Base-by-base conservation (phyloP, 257 asterid genomes). In the Verbascum thapsus region DNA sequence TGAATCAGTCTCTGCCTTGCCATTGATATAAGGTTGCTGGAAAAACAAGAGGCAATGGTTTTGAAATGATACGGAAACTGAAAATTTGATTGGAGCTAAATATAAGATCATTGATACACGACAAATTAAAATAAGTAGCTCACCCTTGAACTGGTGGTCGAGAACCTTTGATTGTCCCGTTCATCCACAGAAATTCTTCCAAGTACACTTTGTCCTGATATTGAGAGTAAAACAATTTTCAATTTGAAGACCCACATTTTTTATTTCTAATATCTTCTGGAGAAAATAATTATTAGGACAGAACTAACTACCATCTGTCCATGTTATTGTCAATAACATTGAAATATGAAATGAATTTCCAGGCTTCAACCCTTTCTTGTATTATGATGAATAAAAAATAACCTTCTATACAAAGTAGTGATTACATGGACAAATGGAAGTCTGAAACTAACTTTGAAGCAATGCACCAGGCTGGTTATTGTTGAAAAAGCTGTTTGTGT, bases 1-100 rank as follows among this genome's bases (percentile, higher is more conserved):
- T 44, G 74, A 51, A 58, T 74, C 87, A 68, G 70, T 51, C 66
- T 87, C 81, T 58, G 70, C 63, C 87, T 75, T 84, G 86, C 92
- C 96, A 72, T 87, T 85, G 45, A 74, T 30, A 76, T 81, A 87
- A 55, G 86, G 81, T 75, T 76, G 95, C 97, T 90, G 87, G 67
- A 75, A 68, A 78, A 76, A 61, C 57, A 70, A 37, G 12, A 19
- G 58, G 57, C 66, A 44, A 48, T 44, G 66, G 55, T 23, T 62
- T 62, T 68, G 47, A 66, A 52, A 39, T 38, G 69, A 30, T 20
- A 65, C 10, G 10, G 68, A 32, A 67, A 40, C 20, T 54, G 42
- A 3, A 10, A 54, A 58, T 13, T 26, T 2, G 42, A 10, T 1
- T 18, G 20, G 54, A 44, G 42, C 20, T 49, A 45, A 53, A 41